Percentiles rank a stretch among this genome's conserved stretches.
phyloP scores from a whole-genome alignment of 306 rosid species.

The Spatholobus suberectus region DNA sequence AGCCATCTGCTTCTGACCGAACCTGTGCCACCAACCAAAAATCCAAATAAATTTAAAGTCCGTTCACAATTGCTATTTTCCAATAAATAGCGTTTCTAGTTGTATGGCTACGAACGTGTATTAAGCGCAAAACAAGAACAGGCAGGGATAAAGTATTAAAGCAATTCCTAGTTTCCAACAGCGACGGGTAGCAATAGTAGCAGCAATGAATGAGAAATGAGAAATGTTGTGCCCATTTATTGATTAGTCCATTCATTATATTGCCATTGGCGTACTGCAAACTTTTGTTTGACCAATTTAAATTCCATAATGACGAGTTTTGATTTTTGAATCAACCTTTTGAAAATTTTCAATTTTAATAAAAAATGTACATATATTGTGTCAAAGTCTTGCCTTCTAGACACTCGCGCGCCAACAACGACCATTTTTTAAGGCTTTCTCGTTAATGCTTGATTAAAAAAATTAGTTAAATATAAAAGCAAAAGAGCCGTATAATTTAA shows the following conservation, averaged over 20 bases:
- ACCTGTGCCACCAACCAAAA: slow-evolving; percentile 24
- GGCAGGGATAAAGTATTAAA: no score
- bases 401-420: slow-evolving; percentile 9
- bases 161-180: background rate
- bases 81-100: background rate
- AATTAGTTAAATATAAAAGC: background rate
- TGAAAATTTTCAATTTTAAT: background rate
- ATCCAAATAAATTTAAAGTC: background rate
- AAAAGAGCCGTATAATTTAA: background rate
- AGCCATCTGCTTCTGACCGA: slow-evolving; percentile 52
- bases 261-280: background rate
- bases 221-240: slow-evolving; percentile 25
- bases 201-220: slow-evolving; percentile 7
- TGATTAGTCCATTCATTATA: background rate
- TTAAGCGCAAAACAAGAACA: no score
- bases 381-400: slow-evolving; percentile 43
- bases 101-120: background rate
- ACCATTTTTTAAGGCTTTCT: background rate
- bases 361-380: no score
- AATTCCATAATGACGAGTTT: slow-evolving; percentile 6
- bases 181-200: background rate
- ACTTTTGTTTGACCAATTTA: slow-evolving; percentile 27
- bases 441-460: background rate
- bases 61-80: background rate
- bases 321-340: slow-evolving; percentile 8